Conservation (phyloP, 331 rosid genomes). For the Arachis monticola region DNA sequence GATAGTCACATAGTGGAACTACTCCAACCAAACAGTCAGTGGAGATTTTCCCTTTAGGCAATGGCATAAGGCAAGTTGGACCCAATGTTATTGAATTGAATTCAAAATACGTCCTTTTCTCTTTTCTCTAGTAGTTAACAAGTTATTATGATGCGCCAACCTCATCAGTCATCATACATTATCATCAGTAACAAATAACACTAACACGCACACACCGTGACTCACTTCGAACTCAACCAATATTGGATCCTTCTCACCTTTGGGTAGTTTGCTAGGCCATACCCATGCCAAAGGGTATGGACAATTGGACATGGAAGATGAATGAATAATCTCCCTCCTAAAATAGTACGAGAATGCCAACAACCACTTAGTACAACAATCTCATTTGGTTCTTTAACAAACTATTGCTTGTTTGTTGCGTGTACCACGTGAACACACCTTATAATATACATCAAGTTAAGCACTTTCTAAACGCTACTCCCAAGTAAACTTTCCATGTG, state of each 20-base stretch:
- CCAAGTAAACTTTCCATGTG: slow-evolving; percentile 18
- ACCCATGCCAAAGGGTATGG: slow-evolving; percentile 17
- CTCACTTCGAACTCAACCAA: slow-evolving; percentile 31
- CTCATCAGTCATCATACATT: neutral
- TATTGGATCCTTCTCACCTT: slow-evolving; percentile 19
- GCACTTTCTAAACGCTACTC: slow-evolving; percentile 1
- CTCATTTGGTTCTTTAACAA: slow-evolving; percentile 39
- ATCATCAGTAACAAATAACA: too few species aligned
- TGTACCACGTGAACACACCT: slow-evolving; percentile 34
- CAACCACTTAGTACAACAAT: slow-evolving; percentile 38
- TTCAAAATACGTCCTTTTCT: slow-evolving; percentile 37
- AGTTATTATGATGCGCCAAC: slow-evolving; percentile 49
- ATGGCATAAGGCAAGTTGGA: slow-evolving; percentile 46
- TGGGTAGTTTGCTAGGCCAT: slow-evolving; percentile 12
- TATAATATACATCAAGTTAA: neutral
- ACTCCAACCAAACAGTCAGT: slow-evolving; percentile 37
- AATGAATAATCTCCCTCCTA: neutral
- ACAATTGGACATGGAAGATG: slow-evolving; percentile 12
- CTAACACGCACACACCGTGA: neutral
- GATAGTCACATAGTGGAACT: slow-evolving; percentile 15
- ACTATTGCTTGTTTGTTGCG: slow-evolving; percentile 22
- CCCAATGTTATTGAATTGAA: slow-evolving; percentile 28
- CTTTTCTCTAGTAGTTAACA: too few species aligned
- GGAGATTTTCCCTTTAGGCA: slow-evolving; percentile 42
- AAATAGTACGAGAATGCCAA: slow-evolving; percentile 33